Evolutionary conservation across 495 filamentous ascomycete genomes (phyloP), one percentile per base, ranked within the genome.

Genomic region (Hamigera avellanea): DNA sequence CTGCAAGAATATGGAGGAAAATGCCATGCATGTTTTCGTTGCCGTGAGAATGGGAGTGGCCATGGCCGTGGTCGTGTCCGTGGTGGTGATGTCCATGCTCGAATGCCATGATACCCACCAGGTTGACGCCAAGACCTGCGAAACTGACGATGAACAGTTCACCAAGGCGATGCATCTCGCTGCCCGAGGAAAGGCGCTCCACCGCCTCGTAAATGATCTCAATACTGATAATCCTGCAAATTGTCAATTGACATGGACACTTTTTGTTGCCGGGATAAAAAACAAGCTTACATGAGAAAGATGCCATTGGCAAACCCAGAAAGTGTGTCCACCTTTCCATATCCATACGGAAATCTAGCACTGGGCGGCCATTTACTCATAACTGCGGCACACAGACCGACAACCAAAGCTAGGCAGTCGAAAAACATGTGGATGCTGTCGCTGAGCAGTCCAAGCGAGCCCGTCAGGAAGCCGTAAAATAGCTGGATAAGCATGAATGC

Each of bases 371-470:
- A 95, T 58, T 96, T 96, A 52, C 85, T 93, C 70, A 93, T 89
- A 9, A 99, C 86, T 8, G 93, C 81, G n/a, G 91, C 91, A 46
- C 85, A 85, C 7, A 99, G 71, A 10, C 91, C 91, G 12, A 96
- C 84, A 1, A 82, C 79, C 14, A 99, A 70, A 14, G 91, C 91
- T 10, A 95, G 72, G 45, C 91, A 99, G 56, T 99, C 91, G 44
- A 99, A 99, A 53, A 99, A 93, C 91, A 99, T 99, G 59, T 99
- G 91, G 42, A 99, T 93, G 50, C 86, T 95, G 57, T 99, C 91
- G 46, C 86, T 94, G 3, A 99, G 76, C 2, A 99, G 69, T 1
- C 91, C 91, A 6, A 99, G 69, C 1, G 93, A 96, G 37, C 91
- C 87, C 5, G 87, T 95, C 9, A 85, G 53, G 45, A 91, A 87